phyloP scores from a whole-genome alignment of 2,329 filamentous ascomycete species.

The Grosmannia clavigera region DNA sequence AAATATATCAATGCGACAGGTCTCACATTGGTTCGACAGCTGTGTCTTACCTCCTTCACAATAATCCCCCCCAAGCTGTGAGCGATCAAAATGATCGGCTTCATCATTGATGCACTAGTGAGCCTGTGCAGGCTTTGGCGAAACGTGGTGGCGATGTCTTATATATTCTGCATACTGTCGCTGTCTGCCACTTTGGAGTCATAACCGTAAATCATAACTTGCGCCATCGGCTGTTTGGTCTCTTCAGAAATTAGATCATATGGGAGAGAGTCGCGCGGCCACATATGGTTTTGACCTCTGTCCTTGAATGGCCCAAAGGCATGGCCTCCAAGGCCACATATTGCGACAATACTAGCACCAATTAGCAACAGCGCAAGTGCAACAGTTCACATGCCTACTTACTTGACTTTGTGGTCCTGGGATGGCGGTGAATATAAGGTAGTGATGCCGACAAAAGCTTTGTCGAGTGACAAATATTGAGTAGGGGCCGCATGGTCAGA shows the following conservation, averaged over 20 bases:
- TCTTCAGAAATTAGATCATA: not conserved
- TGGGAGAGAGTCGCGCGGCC: not conserved
- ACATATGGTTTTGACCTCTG: not conserved
- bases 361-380: not conserved
- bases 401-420: not conserved
- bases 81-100: not conserved
- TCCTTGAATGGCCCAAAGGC: not conserved
- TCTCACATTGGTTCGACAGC: not conserved
- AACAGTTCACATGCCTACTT: not conserved
- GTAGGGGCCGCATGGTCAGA: too few species aligned
- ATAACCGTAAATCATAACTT: not conserved
- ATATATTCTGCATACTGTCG: not conserved
- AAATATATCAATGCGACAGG: not conserved
- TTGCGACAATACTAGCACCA: not conserved
- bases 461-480: not conserved
- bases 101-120: not conserved
- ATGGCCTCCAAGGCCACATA: not conserved
- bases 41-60: not conserved
- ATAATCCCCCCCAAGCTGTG: not conserved
- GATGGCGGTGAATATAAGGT: not conserved
- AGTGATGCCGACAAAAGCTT: not conserved
- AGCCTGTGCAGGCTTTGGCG: not conserved
- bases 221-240: not conserved
- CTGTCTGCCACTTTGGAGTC: not conserved
- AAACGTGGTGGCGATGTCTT: not conserved